Percentiles rank a stretch among this genome's conserved stretches.
phyloP scores from a whole-genome alignment of 441 rosid genomes.

The Adansonia gregorii region DNA sequence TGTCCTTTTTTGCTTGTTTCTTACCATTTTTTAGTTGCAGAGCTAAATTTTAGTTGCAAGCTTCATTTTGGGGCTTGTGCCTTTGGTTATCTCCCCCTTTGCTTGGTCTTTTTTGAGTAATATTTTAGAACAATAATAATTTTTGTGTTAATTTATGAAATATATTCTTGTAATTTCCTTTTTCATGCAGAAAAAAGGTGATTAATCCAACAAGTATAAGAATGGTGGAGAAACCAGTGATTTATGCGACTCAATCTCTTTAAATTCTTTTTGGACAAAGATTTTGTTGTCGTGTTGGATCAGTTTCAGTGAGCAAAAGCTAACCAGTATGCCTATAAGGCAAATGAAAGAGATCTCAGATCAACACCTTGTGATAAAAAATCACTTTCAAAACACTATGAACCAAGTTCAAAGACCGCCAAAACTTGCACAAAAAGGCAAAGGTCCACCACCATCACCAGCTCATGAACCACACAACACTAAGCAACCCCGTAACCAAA shows the following conservation, averaged over 20 bases:
- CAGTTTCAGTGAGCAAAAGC: slow-evolving; percentile 25
- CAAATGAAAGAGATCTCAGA: slow-evolving; percentile 84
- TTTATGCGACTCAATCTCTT: slow-evolving; percentile 23
- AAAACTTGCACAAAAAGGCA: slow-evolving; percentile 73
- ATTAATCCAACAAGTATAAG: slow-evolving; percentile 28
- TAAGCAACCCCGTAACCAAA: slow-evolving; percentile 53
- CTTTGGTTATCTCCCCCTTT: slow-evolving; percentile 18
- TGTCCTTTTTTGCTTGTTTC: slow-evolving; percentile 31
- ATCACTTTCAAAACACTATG: slow-evolving; percentile 66
- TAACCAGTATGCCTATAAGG: slow-evolving; percentile 69
- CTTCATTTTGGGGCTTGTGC: slow-evolving; percentile 34
- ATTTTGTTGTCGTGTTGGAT: slow-evolving; percentile 22
- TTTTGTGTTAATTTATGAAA: slow-evolving; percentile 2
- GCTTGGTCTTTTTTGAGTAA: slow-evolving; percentile 24
- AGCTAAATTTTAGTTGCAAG: slow-evolving; percentile 27
- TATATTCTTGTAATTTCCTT: slow-evolving; percentile 30
- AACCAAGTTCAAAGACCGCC: slow-evolving; percentile 56
- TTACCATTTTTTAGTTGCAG: slow-evolving; percentile 30
- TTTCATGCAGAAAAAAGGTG: slow-evolving; percentile 24
- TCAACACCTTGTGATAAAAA: slow-evolving; percentile 70
- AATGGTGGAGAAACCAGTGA: slow-evolving; percentile 35
- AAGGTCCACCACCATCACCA: slow-evolving; percentile 49
- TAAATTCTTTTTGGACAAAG: slow-evolving; percentile 24
- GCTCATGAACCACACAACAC: slow-evolving; percentile 43
- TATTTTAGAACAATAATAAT: slow-evolving; percentile 24